phyloP scores from a whole-genome alignment of 768 basidiomycete genomes.

The Coprinopsis marcescibilis region DNA sequence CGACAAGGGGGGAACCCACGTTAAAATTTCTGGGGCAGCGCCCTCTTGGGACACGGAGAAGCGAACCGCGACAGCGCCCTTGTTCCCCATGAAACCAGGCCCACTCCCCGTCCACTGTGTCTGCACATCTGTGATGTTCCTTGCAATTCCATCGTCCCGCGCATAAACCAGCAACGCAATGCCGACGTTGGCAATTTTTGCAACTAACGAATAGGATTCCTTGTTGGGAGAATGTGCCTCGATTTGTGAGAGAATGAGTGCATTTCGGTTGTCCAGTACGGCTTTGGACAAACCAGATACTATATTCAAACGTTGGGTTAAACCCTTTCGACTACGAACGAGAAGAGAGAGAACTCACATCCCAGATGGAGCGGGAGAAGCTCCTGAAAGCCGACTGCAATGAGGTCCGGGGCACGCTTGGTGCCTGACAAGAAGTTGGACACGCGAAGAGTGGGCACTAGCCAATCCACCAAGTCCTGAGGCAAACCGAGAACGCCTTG shows the following conservation, averaged over 20 bases:
- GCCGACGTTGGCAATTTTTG: constrained; percentile 78
- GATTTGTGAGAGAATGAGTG: constrained; percentile 70
- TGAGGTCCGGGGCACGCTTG: constrained; percentile 70
- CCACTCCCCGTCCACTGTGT: constrained; percentile 73
- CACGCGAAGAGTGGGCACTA: constrained; percentile 74
- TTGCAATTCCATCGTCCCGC: constrained; percentile 59
- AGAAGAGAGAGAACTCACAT: constrained; percentile 44
- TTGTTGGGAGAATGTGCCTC: constrained; percentile 66
- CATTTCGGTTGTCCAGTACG: constrained; percentile 63
- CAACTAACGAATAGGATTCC: constrained; percentile 72
- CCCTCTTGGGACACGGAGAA: constrained; percentile 58
- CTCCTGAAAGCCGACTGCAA: constrained; percentile 93
- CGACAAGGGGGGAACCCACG: constrained; percentile 46
- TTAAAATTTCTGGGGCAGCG: constrained; percentile 69
- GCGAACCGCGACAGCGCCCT: constrained; percentile 87
- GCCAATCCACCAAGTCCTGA: constrained; percentile 90
- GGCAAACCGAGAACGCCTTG: constrained; percentile 70
- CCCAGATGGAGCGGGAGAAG: constrained; percentile 85
- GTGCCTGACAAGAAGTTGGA: constrained; percentile 63
- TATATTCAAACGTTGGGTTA: constrained; percentile 24
- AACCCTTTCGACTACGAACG: neutral
- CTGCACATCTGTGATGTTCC: constrained; percentile 57
- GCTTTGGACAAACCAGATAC: constrained; percentile 72
- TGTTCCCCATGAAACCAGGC: constrained; percentile 83
- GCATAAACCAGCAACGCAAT: constrained; percentile 87